These are phyloP conservation scores for Lasiodiplodia citricola DNA, from an alignment of 2,329 filamentous ascomycete genomes.

Conservation along the genomic window DNA sequence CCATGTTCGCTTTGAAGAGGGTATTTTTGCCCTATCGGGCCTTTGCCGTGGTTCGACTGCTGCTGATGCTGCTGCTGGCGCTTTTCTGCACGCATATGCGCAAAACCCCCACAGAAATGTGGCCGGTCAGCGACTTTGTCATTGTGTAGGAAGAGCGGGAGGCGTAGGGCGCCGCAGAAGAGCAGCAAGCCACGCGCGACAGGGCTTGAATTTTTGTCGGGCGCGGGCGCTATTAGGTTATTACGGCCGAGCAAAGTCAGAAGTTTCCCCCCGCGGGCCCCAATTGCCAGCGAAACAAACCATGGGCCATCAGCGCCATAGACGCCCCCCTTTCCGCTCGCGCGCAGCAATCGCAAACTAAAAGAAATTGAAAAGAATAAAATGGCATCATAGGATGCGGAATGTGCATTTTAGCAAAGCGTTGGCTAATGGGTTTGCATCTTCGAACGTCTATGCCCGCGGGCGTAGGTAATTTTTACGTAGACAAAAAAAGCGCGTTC, in stretches of 20 bases:
- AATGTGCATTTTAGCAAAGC: background rate
- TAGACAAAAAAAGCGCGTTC: constrained; percentile 10
- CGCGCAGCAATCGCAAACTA: background rate
- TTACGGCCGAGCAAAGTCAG: constrained; percentile 11
- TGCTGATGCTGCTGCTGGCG: background rate
- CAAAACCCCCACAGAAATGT: background rate
- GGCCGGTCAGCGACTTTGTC: background rate
- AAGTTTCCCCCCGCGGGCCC: background rate
- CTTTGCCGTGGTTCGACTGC: background rate
- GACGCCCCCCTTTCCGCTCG: background rate
- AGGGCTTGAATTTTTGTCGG: background rate
- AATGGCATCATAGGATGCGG: background rate
- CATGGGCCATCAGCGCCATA: background rate
- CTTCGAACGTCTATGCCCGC: constrained; percentile 26
- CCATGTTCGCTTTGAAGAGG: background rate
- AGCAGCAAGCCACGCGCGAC: background rate
- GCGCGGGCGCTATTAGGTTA: background rate
- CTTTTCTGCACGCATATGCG: background rate
- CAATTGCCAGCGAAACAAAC: background rate
- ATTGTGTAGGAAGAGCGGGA: background rate
- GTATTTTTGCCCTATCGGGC: constrained; percentile 15
- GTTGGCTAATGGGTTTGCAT: constrained; percentile 17
- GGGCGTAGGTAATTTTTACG: constrained; percentile 26
- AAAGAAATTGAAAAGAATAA: background rate
- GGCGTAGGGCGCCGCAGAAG: background rate